Percentiles rank a stretch among this genome's conserved stretches.
Evolutionary conservation across 129 eudicot species (phyloP).

Genomic region (Escallonia herrerae): DNA sequence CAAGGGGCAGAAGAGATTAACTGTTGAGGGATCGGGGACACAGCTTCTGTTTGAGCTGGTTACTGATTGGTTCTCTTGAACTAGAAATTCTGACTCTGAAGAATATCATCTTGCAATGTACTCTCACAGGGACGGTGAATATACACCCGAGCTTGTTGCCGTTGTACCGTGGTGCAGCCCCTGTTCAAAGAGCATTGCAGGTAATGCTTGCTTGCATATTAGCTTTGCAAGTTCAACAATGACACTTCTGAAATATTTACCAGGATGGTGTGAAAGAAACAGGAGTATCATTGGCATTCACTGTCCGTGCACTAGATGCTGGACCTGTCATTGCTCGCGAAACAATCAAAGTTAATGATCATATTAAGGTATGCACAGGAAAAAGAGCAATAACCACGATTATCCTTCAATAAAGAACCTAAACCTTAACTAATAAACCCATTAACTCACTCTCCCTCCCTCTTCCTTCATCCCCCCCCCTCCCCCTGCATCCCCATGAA

Average conservation of each 20-base stretch:
- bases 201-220: constrained; percentile 20
- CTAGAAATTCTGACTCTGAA: background rate
- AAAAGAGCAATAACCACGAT: background rate
- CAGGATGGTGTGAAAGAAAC: constrained; percentile 93
- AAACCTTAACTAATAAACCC: too few relatives aligned
- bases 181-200: constrained; percentile 98
- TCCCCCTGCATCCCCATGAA: background rate
- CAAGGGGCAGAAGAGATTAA: background rate
- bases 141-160: constrained; percentile 96
- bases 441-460: background rate
- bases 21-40: background rate
- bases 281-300: constrained; percentile 91
- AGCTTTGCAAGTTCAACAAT: background rate
- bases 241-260: constrained; percentile 1
- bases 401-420: too few relatives aligned
- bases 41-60: background rate
- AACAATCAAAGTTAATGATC: constrained; percentile 60
- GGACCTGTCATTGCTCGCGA: constrained; percentile 77
- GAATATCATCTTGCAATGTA: background rate
- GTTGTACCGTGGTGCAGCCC: constrained; percentile 94
- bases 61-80: background rate
- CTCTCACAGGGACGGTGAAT: constrained; percentile 78
- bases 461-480: background rate
- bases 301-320: constrained; percentile 82
- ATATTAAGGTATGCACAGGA: constrained; percentile 49